Percentiles rank a stretch among this genome's conserved stretches.
Evolutionary conservation across 176 grass and related monocot genomes (phyloP).

Genomic region (Miscanthus lutarioriparius): DNA sequence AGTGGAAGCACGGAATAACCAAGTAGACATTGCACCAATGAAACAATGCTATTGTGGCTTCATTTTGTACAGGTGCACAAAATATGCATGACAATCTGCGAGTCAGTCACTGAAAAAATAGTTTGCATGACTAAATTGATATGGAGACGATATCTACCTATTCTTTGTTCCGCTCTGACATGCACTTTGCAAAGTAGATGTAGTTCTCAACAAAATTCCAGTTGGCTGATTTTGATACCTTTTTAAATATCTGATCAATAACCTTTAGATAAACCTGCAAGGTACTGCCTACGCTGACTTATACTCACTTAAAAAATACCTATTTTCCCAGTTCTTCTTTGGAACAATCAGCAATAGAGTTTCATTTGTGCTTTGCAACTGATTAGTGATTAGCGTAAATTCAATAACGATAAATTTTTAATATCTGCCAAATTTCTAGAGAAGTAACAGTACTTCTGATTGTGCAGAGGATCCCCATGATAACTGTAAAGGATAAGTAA

Average conservation of each 20-base stretch:
- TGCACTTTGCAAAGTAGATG: neutral
- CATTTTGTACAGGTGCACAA: neutral
- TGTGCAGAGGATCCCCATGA: neutral
- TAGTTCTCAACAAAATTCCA: neutral
- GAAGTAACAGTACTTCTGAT: neutral
- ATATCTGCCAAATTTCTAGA: neutral
- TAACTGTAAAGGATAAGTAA: neutral
- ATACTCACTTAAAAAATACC: neutral
- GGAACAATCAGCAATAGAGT: slow-evolving; percentile 4
- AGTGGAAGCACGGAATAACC: slow-evolving; percentile 24
- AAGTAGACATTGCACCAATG: slow-evolving; percentile 16
- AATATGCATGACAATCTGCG: slow-evolving; percentile 29
- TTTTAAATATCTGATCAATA: slow-evolving; percentile 4
- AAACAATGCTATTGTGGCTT: slow-evolving; percentile 18
- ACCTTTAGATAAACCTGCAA: slow-evolving; percentile 12
- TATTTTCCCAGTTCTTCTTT: neutral
- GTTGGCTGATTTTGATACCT: neutral
- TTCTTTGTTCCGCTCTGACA: neutral
- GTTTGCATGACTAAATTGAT: slow-evolving; percentile 29
- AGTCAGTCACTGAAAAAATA: neutral
- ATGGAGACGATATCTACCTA: neutral
- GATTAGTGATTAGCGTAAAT: slow-evolving; percentile 26
- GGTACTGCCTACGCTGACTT: neutral
- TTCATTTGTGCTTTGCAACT: neutral
- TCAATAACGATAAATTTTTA: neutral